These are phyloP conservation scores for Alternaria hordeiaustralica DNA, from an alignment of 2,329 filamentous ascomycete genomes.

Conservation along the genomic window DNA sequence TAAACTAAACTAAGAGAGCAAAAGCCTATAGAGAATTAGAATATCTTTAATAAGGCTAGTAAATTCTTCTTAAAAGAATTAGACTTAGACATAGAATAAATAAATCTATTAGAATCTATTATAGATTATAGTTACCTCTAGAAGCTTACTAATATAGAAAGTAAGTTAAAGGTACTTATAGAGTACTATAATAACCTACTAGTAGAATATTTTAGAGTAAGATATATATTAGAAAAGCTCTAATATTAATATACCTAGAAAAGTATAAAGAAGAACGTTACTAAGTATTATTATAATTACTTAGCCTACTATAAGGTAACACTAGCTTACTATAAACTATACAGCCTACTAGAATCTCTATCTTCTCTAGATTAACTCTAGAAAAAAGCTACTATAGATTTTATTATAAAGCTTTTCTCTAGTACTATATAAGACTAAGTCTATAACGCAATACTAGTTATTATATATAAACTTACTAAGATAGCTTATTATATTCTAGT, in stretches of 20 bases:
- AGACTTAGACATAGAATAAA: not conserved
- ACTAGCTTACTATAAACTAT: not conserved
- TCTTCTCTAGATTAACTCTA: not conserved
- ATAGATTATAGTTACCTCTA: not conserved
- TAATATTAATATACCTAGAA: not conserved
- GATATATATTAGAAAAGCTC: not conserved
- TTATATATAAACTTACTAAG: not conserved
- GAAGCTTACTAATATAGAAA: not conserved
- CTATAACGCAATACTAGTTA: not conserved
- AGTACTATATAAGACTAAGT: not conserved
- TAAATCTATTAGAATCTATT: not conserved
- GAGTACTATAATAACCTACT: not conserved
- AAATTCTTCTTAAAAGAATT: not conserved
- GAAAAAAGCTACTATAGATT: not conserved
- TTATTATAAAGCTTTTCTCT: not conserved
- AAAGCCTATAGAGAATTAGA: not conserved
- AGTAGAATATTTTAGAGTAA: not conserved
- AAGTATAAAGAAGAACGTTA: not conserved
- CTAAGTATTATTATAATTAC: not conserved
- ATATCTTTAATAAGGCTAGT: not conserved
- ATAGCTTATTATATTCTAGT: not conserved
- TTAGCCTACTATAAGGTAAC: not conserved
- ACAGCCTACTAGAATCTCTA: not conserved
- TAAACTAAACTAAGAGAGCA: not conserved
- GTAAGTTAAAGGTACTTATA: not conserved